Base-by-base conservation (phyloP, 2,329 filamentous ascomycete species). In the Pseudogymnoascus sp. region DNA sequence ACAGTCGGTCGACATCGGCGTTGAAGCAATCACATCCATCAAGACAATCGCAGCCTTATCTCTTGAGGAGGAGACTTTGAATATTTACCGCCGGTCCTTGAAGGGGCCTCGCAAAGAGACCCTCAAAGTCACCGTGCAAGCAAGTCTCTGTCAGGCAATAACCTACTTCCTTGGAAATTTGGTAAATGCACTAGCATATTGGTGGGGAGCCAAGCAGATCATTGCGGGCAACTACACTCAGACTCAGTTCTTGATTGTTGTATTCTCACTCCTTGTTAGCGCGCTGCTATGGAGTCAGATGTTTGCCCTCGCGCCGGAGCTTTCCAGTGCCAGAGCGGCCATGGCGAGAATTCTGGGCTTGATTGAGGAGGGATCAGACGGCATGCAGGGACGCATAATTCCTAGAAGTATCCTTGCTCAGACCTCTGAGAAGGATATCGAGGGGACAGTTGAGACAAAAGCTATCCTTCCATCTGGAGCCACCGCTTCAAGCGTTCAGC, bases 191-290 rank as follows among this genome's bases (percentile, higher is more conserved):
- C 80, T 92, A 60, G 85, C 87, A 1, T 91, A 90, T 73, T 91
- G 87, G 86, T 91, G 88, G 87, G 88, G 88, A 4, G 81, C 87
- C 0, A 86, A 83, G 66, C 83, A 86, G 62, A 89, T 91, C 63
- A 80, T 86, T 60, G 77, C 79, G 38, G 87, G 88, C 3, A 76
- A 81, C 62, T 87, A 87, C 65, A 78, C 73, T 1, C 82, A 82
- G 43, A 82, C 84, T 28, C 81, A 88, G 9, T 91, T 91, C 75
- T 84, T 91, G 70, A 87, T 89, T 66, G 86, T 91, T 8, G 77
- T 90, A 2, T 79, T 88, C 14, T 79, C 87, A 3, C 81, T 91
- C 67, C 79, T 91, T 1, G 83, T 91, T 38, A 87, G 85, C 63
- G 87, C 89, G 0, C 84, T 88, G 68, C 78, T 88, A 6, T 90